Base-by-base conservation (phyloP, 1,284 basidiomycete genomes). In the Fomes fomentarius region DNA sequence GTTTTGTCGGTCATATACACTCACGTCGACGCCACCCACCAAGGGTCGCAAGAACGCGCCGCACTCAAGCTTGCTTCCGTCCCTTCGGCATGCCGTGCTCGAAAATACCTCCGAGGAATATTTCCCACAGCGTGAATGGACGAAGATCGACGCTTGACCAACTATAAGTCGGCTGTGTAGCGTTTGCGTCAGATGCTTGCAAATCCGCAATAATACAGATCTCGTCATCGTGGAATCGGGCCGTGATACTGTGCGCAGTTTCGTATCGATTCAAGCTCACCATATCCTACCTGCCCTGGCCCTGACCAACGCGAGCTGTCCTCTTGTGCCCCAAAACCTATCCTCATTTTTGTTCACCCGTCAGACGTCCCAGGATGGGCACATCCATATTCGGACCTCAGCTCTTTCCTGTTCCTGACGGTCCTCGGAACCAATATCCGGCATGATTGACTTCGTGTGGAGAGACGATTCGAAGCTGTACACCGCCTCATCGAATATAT, bases 381-480 rank as follows among this genome's bases (percentile, higher is more conserved):
- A n/a, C n/a, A n/a, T n/a, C n/a, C n/a, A n/a, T n/a, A 37, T 37
- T 15, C 35, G 35, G 15, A n/a, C 9, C 7, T 7, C 38, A 17
- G 14, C 31, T n/a, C 19, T 35, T 17, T 26, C 24, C 21, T 34
- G 55, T 57, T 24, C 55, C 55, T 57, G 50, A 46, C 19, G n/a
- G n/a, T 35, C 22, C 26, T 40, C 33, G 48, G 38, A 46, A 31
- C 34, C 14, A 45, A 34, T 42, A 49, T 44, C 43, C 56, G 52
- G 56, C 56, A 54, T 48, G 56, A 47, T 49, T 33, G 22, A 21
- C 52, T 58, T 52, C 22, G 47, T 26, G 47, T n/a, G n/a, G n/a
- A n/a, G 47, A 44, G 21, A 31, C 38, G 42, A 40, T 10, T 11
- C 24, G 35, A 39, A 40, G 40, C 33, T 43, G 46, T 38, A 48